These are phyloP conservation scores for Paramecium tetraurelia DNA, from an alignment of 73 alveolate species.

Conservation along the genomic window DNA sequence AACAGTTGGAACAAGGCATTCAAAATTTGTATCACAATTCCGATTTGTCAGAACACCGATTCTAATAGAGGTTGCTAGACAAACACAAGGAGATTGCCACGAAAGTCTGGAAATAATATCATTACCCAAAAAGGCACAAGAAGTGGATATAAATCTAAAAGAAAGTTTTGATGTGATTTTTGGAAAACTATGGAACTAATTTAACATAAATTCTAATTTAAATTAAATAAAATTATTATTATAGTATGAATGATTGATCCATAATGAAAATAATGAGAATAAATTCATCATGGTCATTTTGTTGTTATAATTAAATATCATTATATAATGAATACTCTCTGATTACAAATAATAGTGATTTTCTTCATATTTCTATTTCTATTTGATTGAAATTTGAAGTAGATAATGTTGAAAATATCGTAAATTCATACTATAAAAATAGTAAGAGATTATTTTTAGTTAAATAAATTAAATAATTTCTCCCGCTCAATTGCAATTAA, in stretches of 20 bases:
- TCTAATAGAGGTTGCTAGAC: neutral
- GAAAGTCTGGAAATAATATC: neutral
- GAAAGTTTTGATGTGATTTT: neutral
- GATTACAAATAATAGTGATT: too few relatives aligned
- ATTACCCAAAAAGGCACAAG: neutral
- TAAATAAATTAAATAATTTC: neutral
- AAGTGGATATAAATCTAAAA: neutral
- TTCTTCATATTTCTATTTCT: too few relatives aligned
- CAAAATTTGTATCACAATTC: neutral
- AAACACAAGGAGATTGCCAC: neutral
- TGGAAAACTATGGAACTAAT: too few relatives aligned
- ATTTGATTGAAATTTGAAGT: too few relatives aligned
- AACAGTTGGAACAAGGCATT: neutral
- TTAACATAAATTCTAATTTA: too few relatives aligned
- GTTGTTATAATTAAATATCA: too few relatives aligned
- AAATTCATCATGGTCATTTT: too few relatives aligned
- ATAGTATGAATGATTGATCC: too few relatives aligned
- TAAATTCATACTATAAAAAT: too few relatives aligned
- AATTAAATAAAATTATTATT: too few relatives aligned
- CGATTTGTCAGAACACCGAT: neutral
- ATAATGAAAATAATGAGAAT: too few relatives aligned
- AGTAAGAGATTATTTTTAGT: neutral
- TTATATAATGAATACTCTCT: too few relatives aligned
- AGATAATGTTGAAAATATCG: neutral
- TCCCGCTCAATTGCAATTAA: neutral